Evolutionary conservation across 2,329 filamentous ascomycete species (phyloP), one percentile per base, ranked within the genome.

Genomic region (Fusarium protoensiforme): DNA sequence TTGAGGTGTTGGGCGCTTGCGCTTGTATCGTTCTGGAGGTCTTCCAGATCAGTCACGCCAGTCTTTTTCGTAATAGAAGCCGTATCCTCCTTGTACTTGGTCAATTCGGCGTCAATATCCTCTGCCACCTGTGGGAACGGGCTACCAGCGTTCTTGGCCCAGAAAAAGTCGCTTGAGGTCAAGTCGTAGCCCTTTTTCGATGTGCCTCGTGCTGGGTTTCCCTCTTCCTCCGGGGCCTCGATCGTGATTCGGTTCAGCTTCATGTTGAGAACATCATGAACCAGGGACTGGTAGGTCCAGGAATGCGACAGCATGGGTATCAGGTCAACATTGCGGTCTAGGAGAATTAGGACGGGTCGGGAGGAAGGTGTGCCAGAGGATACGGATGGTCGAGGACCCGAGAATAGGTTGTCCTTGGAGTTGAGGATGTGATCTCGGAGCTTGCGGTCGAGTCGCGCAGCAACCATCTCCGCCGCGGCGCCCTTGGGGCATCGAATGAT

Each of bases 231-330:
- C 7, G 94, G 92, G 0, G 92, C 91, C 80, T 98, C 94, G 51
- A 99, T 93, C 1, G 94, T 98, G 75, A 99, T 98, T 38, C 96
- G 92, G 81, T 98, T 99, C 41, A 98, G 88, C 79, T 87, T 86
- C 85, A 87, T 86, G 72, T 84, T 84, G 60, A 88, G 84, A 18
- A 89, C 85, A 71, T 89, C 90, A 75, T 91, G 93, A 18, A 97
- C 93, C 13, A 98, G 86, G 9, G 94, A 96, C 81, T 97, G 95
- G 77, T 97, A 91, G 10, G 89, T 89, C 87, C 87, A 89, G 22
- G 95, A 98, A 83, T 99, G 96, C 16, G 96, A 98, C n/a, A 99
- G 89, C 96, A 99, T 98, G 3, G 96, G 95, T 73, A 98, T 94
- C 61, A 99, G 85, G 82, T 99, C 96, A 51, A 99, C 92, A 79